Evolutionary conservation across 331 rosid species (phyloP).

Genomic region (Dryas integrifolia): DNA sequence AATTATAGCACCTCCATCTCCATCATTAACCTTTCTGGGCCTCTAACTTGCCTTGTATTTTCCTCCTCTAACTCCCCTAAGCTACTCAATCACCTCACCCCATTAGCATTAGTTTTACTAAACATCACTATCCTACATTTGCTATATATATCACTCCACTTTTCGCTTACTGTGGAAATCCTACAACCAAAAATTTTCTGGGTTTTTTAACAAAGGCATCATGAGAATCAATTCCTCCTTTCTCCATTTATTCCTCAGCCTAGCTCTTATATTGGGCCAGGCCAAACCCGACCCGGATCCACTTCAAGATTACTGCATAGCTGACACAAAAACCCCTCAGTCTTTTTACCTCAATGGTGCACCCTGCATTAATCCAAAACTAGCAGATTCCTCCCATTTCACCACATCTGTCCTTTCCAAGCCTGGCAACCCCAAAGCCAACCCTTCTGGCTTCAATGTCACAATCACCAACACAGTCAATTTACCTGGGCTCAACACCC

Average conservation of each 20-base stretch:
- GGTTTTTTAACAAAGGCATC: neutral
- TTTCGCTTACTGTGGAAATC: neutral
- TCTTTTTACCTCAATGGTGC: constrained; percentile 41
- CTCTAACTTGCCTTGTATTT: constrained; percentile 50
- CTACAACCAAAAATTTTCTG: constrained; percentile 4
- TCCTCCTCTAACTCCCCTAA: constrained; percentile 55
- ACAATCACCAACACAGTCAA: constrained; percentile 28
- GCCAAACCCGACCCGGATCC: constrained; percentile 51
- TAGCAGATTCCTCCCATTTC: constrained; percentile 45
- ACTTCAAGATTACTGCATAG: constrained; percentile 74
- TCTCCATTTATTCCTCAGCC: constrained; percentile 26
- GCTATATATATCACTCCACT: constrained; percentile 1
- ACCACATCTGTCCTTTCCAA: constrained; percentile 52
- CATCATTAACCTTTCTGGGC: neutral
- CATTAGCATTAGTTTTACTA: constrained; percentile 1
- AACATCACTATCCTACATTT: constrained; percentile 27
- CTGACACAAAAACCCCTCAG: constrained; percentile 38
- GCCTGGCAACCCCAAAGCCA: constrained; percentile 35
- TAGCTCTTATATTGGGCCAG: constrained; percentile 29
- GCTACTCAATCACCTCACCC: constrained; percentile 64
- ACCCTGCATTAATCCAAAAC: constrained; percentile 65
- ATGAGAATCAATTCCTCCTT: constrained; percentile 36
- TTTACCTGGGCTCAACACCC: constrained; percentile 55
- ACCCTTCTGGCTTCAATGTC: constrained; percentile 46
- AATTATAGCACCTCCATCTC: neutral